phyloP scores from a whole-genome alignment of 2,329 filamentous ascomycete species.

The Orbilia ellipsospora region DNA sequence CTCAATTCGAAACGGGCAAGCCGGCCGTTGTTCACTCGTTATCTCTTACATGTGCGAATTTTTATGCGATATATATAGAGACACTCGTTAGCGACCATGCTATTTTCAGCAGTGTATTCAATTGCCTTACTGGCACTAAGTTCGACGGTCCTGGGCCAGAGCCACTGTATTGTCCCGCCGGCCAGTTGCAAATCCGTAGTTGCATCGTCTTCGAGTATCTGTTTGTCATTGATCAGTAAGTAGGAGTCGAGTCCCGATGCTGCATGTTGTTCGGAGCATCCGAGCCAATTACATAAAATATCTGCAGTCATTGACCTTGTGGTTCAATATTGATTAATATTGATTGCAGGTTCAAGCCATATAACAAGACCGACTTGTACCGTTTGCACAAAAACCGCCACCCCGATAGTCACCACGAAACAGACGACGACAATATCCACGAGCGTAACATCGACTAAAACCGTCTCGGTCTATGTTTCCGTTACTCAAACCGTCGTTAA shows the following conservation, averaged over 20 bases:
- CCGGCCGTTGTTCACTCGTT: conserved; percentile 7
- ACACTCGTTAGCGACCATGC: conserved; percentile 17
- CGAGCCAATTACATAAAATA: background rate
- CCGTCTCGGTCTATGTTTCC: conserved; percentile 4
- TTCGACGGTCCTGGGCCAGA: conserved; percentile 13
- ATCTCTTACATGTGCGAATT: background rate
- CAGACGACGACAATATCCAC: background rate
- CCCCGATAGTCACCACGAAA: background rate
- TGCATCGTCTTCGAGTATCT: background rate
- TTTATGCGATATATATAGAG: background rate
- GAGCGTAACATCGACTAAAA: background rate
- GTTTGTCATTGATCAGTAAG: conserved; percentile 29
- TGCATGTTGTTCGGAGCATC: background rate
- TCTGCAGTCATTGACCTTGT: background rate
- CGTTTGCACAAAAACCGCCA: conserved; percentile 5
- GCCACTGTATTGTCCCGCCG: conserved; percentile 30
- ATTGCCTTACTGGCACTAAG: conserved; percentile 25
- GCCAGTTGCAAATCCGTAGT: background rate
- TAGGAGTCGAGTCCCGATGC: background rate
- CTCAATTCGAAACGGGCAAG: background rate
- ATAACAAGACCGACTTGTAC: conserved; percentile 19
- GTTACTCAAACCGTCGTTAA: conserved; percentile 1
- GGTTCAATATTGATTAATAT: too few species aligned
- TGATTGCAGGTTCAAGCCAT: conserved; percentile 8
- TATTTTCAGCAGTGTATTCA: conserved; percentile 19